These are phyloP conservation scores for Pseudocercospora eumusae DNA, from an alignment of 2,329 filamentous ascomycete species.

Conservation along the genomic window DNA sequence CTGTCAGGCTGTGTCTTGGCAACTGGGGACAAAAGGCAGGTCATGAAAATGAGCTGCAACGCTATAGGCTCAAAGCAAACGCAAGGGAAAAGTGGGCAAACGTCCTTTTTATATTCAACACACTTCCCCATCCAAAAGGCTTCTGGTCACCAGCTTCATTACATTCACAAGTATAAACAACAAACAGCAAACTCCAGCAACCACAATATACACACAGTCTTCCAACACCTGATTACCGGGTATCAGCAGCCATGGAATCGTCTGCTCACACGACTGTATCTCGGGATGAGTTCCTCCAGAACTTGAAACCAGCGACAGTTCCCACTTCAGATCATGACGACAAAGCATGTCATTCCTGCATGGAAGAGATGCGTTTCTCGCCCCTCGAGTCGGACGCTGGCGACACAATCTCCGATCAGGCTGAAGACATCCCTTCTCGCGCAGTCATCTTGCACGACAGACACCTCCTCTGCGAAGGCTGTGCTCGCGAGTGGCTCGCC, in stretches of 20 bases:
- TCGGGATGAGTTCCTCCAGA: neutral
- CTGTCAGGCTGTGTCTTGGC: neutral
- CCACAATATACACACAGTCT: neutral
- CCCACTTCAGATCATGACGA: neutral
- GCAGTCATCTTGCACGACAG: neutral
- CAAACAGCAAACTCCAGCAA: neutral
- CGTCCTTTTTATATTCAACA: neutral
- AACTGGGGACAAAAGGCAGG: neutral
- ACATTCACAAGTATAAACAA: neutral
- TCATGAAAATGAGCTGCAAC: neutral
- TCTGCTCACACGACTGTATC: neutral
- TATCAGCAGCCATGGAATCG: neutral
- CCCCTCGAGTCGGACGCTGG: neutral
- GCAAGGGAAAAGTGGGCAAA: neutral
- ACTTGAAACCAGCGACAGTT: neutral
- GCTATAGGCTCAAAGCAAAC: neutral
- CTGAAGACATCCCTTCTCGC: neutral
- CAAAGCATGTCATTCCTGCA: neutral
- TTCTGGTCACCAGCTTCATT: neutral
- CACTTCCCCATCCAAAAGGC: neutral
- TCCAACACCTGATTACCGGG: neutral
- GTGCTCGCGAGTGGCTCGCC: neutral
- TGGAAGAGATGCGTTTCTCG: neutral
- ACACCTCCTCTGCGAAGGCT: neutral
- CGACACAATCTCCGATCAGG: neutral